These are phyloP conservation scores for Tetracladium marchalianum DNA, from an alignment of 495 filamentous ascomycete genomes.

Conservation along the genomic window DNA sequence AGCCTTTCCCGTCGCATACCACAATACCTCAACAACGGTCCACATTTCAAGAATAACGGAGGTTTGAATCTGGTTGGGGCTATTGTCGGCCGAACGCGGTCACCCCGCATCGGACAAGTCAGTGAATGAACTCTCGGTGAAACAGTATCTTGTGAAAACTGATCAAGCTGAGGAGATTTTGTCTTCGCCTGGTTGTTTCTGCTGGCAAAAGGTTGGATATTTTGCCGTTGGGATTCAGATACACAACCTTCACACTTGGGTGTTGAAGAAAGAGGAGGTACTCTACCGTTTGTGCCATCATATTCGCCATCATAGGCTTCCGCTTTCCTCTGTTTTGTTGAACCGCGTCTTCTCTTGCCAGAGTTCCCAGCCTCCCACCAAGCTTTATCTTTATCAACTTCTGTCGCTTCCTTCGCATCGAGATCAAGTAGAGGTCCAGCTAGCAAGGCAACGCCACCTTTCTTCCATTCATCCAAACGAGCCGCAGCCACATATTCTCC, in stretches of 20 bases:
- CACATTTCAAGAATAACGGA: constrained; percentile 74
- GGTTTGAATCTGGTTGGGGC: constrained; percentile 69
- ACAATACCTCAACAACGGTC: constrained; percentile 79
- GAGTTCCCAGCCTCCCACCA: constrained; percentile 42
- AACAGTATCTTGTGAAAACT: background rate
- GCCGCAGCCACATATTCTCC: constrained; percentile 34
- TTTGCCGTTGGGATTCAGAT: background rate
- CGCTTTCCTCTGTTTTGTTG: constrained; percentile 16
- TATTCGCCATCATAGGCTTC: constrained; percentile 40
- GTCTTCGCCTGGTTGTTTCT: background rate
- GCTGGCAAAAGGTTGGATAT: no score
- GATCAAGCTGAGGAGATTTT: background rate
- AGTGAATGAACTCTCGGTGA: constrained; percentile 14
- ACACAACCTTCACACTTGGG: constrained; percentile 5
- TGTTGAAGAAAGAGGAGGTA: constrained; percentile 2
- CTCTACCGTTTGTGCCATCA: constrained; percentile 38
- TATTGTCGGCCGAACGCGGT: constrained; percentile 28
- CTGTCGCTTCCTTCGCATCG: constrained; percentile 23
- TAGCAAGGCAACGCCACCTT: constrained; percentile 39
- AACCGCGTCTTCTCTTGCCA: constrained; percentile 23
- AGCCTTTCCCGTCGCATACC: constrained; percentile 56
- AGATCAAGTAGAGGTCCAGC: constrained; percentile 39
- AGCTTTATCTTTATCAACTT: constrained; percentile 29
- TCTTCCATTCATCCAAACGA: constrained; percentile 50
- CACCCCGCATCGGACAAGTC: constrained; percentile 25